Conservation (phyloP, 108 stramenopile genomes). For the Hondaea fermentalgiana region DNA sequence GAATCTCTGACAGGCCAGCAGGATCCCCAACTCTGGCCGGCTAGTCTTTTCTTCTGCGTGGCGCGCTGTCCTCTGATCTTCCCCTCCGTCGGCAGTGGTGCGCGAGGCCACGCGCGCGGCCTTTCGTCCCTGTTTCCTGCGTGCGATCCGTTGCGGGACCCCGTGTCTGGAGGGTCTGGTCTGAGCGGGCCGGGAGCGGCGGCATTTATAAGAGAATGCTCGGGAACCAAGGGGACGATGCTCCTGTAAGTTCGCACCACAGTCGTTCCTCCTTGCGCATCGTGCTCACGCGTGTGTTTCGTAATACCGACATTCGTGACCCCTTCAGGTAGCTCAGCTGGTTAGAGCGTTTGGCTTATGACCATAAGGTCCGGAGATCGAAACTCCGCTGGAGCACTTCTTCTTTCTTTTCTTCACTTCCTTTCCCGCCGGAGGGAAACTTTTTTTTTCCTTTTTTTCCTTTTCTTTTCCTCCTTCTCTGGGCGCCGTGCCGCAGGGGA, state of each 20-base stretch:
- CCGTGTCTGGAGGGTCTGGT: no score
- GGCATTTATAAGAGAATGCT: not conserved
- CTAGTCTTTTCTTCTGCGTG: no score
- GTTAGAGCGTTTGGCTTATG: constrained; percentile 10
- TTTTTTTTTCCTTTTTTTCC: not conserved
- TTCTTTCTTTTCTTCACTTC: not conserved
- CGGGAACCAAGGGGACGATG: not conserved
- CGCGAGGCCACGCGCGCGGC: no score
- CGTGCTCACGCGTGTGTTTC: not conserved
- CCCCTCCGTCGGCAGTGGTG: no score
- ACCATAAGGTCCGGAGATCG: constrained; percentile 5
- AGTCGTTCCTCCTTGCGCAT: not conserved
- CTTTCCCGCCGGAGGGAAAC: no score
- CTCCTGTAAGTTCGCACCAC: not conserved
- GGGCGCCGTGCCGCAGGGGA: no score
- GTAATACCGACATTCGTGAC: not conserved
- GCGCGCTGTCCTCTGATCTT: no score
- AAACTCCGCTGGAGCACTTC: not conserved
- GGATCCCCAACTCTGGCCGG: no score
- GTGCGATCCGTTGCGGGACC: no score
- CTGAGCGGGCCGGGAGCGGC: no score
- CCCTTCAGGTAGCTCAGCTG: not conserved
- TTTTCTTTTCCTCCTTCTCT: not conserved
- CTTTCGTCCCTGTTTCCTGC: no score
- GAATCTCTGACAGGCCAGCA: no score